Percentiles rank a stretch among this genome's conserved stretches.
phyloP scores from a whole-genome alignment of 108 stramenopile genomes.

The Cyclotella atomus region DNA sequence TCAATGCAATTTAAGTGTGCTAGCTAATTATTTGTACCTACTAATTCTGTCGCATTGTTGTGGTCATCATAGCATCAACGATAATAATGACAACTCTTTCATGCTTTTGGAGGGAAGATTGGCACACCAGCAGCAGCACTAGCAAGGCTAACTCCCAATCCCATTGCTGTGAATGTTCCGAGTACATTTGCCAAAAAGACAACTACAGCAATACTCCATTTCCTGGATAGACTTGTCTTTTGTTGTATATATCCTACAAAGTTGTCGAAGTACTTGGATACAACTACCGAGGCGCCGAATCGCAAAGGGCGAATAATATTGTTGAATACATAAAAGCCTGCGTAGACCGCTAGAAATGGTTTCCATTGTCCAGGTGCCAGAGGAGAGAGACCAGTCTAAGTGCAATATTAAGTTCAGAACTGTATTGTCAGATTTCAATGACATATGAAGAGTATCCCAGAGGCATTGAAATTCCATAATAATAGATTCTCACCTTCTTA shows the following conservation, averaged over 20 bases:
- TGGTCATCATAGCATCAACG: too few species aligned
- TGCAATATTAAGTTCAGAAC: conserved; percentile 2
- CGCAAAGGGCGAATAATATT: conserved; percentile 63
- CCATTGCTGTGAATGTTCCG: conserved; percentile 69
- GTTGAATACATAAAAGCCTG: conserved; percentile 60
- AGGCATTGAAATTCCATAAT: too few species aligned
- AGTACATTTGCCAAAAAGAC: conserved; percentile 72
- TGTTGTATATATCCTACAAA: conserved; percentile 59
- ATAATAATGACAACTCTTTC: too few species aligned
- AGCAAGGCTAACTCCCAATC: conserved; percentile 65
- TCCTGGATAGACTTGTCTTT: conserved; percentile 39
- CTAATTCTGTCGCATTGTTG: neutral
- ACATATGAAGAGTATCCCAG: too few species aligned
- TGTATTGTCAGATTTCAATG: too few species aligned
- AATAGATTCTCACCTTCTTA: conserved; percentile 57
- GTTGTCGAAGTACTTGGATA: conserved; percentile 70
- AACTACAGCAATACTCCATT: conserved; percentile 57
- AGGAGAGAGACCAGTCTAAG: conserved; percentile 60
- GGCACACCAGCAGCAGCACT: conserved; percentile 71
- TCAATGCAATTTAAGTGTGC: too few species aligned
- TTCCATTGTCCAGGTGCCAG: conserved; percentile 74
- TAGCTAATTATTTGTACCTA: too few species aligned
- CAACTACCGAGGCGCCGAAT: conserved; percentile 56
- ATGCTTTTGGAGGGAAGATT: conserved; percentile 41
- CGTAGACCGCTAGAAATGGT: conserved; percentile 64